A percentile compares a stretch with the other conserved stretches of the same genome.
Conservation (phyloP, 805 yeast species). For the Ogataea pini region DNA sequence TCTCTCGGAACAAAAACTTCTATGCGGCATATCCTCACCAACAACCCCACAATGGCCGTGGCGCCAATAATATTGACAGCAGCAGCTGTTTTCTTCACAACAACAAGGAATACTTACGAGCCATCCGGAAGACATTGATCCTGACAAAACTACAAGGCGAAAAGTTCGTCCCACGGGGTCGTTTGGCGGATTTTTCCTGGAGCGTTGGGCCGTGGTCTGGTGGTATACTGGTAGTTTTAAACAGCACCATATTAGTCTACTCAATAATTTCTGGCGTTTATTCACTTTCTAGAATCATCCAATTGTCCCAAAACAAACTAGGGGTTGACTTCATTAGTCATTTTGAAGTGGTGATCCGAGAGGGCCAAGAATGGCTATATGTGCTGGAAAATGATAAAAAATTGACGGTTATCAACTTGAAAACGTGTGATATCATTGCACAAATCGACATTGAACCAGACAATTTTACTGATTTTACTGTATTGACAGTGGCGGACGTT, state of each 20-base stretch:
- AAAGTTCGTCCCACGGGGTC: constrained; percentile 6
- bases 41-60: not conserved
- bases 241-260: constrained; percentile 13
- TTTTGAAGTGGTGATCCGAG: constrained; percentile 1
- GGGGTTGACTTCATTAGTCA: not conserved
- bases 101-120: constrained; percentile 5
- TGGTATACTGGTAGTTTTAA: constrained; percentile 13
- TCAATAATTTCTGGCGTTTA: not conserved
- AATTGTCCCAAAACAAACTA: constrained; percentile 8
- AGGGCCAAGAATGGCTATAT: constrained; percentile 9
- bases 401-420: constrained; percentile 9
- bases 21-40: constrained; percentile 4
- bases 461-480: not conserved
- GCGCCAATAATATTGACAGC: constrained; percentile 1
- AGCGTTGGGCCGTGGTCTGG: constrained; percentile 10
- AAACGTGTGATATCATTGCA: constrained; percentile 9
- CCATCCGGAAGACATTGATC: constrained; percentile 6
- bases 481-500: not conserved
- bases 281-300: constrained; percentile 10
- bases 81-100: constrained; percentile 1
- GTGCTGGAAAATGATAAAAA: constrained; percentile 5
- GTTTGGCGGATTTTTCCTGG: constrained; percentile 10
- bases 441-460: constrained; percentile 2
- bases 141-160: constrained; percentile 7
- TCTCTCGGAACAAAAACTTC: constrained; percentile 2